phyloP scores from a whole-genome alignment of 805 yeast genomes.

The Kluyveromyces siamensis region DNA sequence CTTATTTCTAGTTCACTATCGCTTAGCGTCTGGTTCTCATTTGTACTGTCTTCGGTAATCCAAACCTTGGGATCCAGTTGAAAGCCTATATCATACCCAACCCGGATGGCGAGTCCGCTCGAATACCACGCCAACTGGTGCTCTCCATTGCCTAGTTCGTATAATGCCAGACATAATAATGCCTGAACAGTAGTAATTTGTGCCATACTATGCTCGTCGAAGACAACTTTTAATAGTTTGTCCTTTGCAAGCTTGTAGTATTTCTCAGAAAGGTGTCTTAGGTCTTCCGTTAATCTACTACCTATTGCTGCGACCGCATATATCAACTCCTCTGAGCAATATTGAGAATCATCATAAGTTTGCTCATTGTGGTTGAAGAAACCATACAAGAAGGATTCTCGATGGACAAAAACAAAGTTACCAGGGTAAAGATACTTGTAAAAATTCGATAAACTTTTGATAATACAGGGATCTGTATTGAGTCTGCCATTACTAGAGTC shows the following conservation, averaged over 20 bases:
- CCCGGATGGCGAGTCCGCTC: conserved; percentile 52
- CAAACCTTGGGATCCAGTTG: conserved; percentile 55
- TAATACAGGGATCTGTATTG: conserved; percentile 22
- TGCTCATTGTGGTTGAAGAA: conserved; percentile 47
- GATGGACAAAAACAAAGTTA: conserved; percentile 49
- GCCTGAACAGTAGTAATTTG: conserved; percentile 51
- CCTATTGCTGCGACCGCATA: conserved; percentile 54
- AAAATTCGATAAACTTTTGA: conserved; percentile 30
- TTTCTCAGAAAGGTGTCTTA: conserved; percentile 33
- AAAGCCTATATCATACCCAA: conserved; percentile 59
- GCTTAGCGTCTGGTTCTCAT: conserved; percentile 29
- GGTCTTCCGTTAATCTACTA: conserved; percentile 37
- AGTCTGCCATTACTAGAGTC: conserved; percentile 10
- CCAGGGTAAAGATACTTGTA: conserved; percentile 63
- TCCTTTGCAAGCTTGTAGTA: conserved; percentile 42
- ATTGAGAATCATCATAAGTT: conserved; percentile 32
- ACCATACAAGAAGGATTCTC: conserved; percentile 54
- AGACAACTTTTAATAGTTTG: conserved; percentile 31
- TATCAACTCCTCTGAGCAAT: conserved; percentile 47
- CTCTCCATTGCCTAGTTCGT: conserved; percentile 52
- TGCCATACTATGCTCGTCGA: conserved; percentile 30
- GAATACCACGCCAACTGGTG: conserved; percentile 57
- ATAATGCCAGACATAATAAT: conserved; percentile 47
- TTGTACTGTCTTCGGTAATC: conserved; percentile 33
- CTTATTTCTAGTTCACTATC: conserved; percentile 47